phyloP scores from a whole-genome alignment of 169 alveolate species.

The Babesia gibsoni region DNA sequence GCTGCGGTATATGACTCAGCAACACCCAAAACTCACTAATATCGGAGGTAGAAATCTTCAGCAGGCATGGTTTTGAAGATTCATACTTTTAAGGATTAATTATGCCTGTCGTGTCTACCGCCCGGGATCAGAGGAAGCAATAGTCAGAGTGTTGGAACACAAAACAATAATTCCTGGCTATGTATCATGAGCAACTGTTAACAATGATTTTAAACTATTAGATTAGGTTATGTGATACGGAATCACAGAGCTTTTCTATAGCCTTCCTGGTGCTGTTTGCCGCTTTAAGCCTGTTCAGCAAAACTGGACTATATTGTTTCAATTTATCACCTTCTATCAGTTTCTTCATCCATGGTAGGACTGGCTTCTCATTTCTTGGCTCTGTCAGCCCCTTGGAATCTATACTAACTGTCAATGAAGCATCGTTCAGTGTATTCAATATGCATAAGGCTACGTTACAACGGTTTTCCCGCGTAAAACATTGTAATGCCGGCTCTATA shows the following conservation, averaged over 20 bases:
- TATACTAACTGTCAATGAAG: background rate
- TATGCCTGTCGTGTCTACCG: no score
- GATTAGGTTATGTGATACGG: constrained; percentile 2
- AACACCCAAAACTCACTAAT: constrained; percentile 46
- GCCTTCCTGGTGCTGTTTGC: background rate
- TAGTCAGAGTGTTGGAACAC: no score
- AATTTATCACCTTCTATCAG: background rate
- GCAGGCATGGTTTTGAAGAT: constrained; percentile 32
- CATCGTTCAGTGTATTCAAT: no score
- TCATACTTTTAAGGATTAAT: no score
- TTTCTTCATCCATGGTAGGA: constrained; percentile 17
- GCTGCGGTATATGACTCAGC: constrained; percentile 22
- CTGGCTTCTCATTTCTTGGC: background rate
- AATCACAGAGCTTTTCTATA: background rate
- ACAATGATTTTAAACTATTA: background rate
- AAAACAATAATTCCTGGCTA: no score
- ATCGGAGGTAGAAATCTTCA: constrained; percentile 57
- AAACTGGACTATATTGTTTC: background rate
- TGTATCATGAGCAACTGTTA: no score
- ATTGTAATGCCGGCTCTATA: background rate
- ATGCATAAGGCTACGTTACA: constrained; percentile 13
- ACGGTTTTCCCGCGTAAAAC: background rate
- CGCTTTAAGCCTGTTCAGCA: constrained; percentile 13
- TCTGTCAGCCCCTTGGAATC: background rate
- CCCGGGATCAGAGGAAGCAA: no score